Evolutionary conservation across 139 green algal species (phyloP).

Genomic region (Chlamydomonas applanata): DNA sequence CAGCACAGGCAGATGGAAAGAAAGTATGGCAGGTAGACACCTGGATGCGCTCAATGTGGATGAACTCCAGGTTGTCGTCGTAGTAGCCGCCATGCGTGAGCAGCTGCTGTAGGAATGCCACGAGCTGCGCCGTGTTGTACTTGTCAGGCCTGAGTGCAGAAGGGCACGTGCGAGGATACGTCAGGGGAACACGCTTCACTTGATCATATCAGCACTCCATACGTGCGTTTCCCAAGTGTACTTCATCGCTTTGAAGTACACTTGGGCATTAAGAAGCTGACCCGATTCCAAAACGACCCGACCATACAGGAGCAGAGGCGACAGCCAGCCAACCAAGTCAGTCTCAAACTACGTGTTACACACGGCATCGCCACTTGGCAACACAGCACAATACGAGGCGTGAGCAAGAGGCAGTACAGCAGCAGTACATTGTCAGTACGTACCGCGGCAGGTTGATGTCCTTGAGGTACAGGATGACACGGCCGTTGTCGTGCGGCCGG

Average conservation of each 20-base stretch:
- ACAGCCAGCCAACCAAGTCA: no score
- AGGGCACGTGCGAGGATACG: no score
- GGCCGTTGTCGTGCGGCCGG: slow-evolving; percentile 55
- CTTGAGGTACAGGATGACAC: slow-evolving; percentile 72
- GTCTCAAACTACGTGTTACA: no score
- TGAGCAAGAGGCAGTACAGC: not conserved
- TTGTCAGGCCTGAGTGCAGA: slow-evolving; percentile 61
- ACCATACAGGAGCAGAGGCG: no score
- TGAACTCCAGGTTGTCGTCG: slow-evolving; percentile 75
- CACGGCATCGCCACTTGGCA: no score
- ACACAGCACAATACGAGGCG: no score
- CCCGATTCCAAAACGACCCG: no score
- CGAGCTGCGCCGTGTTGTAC: slow-evolving; percentile 77
- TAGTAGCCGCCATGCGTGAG: slow-evolving; percentile 78
- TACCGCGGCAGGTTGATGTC: slow-evolving; percentile 65
- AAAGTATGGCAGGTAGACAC: slow-evolving; percentile 6
- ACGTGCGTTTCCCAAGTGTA: no score
- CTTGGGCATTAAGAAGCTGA: no score
- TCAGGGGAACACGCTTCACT: no score
- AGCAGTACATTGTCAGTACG: not conserved
- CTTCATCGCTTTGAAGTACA: no score
- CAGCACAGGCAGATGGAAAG: not conserved
- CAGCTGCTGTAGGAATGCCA: slow-evolving; percentile 81
- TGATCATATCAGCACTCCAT: no score
- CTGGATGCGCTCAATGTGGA: slow-evolving; percentile 63